Conservation (phyloP, 2,329 filamentous ascomycete species). For the Penicillium sp. region DNA sequence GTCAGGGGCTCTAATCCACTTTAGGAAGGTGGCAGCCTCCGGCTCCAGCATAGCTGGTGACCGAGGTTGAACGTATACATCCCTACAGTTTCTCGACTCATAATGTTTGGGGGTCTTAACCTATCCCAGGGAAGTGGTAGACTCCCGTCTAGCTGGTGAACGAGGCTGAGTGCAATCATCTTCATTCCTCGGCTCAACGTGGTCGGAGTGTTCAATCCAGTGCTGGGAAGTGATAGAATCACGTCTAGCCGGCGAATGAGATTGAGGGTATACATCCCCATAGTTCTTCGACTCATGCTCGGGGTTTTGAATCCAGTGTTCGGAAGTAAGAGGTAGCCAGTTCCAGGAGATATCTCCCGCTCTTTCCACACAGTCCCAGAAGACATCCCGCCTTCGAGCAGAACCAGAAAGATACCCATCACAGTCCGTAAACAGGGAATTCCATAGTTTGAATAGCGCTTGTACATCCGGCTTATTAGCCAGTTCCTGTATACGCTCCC, state of each 20-base stretch:
- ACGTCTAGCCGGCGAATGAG: not conserved
- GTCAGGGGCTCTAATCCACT: not conserved
- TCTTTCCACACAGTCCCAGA: not conserved
- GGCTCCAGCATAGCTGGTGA: not conserved
- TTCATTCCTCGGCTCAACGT: too few relatives aligned
- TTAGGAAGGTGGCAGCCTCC: too few relatives aligned
- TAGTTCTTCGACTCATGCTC: too few relatives aligned
- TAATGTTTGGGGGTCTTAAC: not conserved
- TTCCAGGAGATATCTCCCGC: not conserved
- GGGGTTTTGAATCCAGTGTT: not conserved
- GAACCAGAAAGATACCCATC: not conserved
- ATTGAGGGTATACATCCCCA: not conserved
- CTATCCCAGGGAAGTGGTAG: too few relatives aligned
- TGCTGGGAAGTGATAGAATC: not conserved
- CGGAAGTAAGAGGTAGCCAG: not conserved
- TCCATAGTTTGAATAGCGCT: not conserved
- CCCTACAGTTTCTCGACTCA: too few relatives aligned
- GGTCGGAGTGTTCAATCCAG: not conserved
- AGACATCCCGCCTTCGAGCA: not conserved
- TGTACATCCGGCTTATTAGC: not conserved
- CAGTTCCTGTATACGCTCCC: not conserved
- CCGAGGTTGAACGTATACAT: not conserved
- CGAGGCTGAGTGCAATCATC: not conserved
- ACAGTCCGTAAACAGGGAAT: not conserved
- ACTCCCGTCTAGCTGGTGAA: not conserved